Evolutionary conservation across 2,329 filamentous ascomycete genomes (phyloP).

Genomic region (Aspergillus sp.): DNA sequence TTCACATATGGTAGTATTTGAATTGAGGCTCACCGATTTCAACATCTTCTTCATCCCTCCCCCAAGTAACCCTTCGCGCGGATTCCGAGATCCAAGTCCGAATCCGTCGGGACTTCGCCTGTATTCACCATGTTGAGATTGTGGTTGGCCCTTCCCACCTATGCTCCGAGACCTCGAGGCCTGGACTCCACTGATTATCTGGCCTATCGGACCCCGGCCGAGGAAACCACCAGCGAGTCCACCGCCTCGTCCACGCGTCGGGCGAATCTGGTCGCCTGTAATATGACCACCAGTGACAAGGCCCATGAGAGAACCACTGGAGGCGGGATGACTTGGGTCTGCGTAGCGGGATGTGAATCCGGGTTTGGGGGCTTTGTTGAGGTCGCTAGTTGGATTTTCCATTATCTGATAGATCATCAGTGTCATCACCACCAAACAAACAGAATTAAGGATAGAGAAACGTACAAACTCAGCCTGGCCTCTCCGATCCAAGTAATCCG

Average conservation of each 20-base stretch:
- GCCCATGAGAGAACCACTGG: conserved; percentile 48
- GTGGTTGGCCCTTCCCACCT: background rate
- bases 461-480: conserved; percentile 48
- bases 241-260: conserved; percentile 9
- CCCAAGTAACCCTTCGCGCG: background rate
- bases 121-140: background rate
- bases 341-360: conserved; percentile 50
- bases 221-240: background rate
- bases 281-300: conserved; percentile 49
- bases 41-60: background rate
- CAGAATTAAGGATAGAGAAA: background rate
- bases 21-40: background rate
- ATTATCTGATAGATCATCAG: conserved; percentile 18
- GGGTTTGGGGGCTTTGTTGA: conserved; percentile 33
- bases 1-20: background rate
- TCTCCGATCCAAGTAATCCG: conserved; percentile 51
- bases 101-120: background rate
- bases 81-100: background rate
- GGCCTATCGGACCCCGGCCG: background rate
- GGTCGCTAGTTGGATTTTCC: conserved; percentile 43
- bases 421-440: background rate
- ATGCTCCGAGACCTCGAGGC: background rate
- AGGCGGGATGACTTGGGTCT: conserved; percentile 54
- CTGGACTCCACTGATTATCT: background rate
- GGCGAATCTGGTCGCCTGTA: conserved; percentile 17